These are phyloP conservation scores for Raffaelea deltoideospora DNA, from an alignment of 2,329 filamentous ascomycete species.

Conservation along the genomic window DNA sequence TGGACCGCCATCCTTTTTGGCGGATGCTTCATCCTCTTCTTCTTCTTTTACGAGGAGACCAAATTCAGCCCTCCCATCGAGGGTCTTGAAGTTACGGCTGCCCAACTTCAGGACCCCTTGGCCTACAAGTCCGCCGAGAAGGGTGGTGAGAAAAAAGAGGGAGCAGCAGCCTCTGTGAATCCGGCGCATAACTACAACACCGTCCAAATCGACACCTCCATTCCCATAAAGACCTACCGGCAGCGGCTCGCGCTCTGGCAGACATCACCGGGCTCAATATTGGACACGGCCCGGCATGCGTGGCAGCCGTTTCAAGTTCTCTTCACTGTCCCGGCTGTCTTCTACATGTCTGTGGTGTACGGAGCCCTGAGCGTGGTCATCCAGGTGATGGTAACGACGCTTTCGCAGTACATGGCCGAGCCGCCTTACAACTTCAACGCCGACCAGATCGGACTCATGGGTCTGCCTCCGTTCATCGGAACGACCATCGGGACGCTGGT, in stretches of 20 bases:
- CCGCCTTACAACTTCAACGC: slow-evolving; percentile 3
- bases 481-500: slow-evolving; percentile 2
- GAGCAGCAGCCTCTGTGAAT: background rate
- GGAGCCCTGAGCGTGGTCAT: slow-evolving; percentile 2
- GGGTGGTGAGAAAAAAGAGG: background rate
- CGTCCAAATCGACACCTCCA: background rate
- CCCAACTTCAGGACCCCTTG: too few relatives aligned
- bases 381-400: slow-evolving; percentile 4
- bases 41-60: slow-evolving; percentile 6
- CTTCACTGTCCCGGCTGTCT: slow-evolving; percentile 5
- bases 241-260: slow-evolving; percentile 1
- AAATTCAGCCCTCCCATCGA: too few relatives aligned
- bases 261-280: slow-evolving; percentile 2
- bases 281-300: slow-evolving; percentile 5
- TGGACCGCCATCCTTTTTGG: slow-evolving; percentile 14
- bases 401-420: slow-evolving; percentile 2
- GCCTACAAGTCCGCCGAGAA: background rate
- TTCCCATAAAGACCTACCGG: slow-evolving; percentile 4
- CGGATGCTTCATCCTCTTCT: slow-evolving; percentile 2
- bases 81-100: too few relatives aligned
- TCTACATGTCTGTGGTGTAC: slow-evolving; percentile 5
- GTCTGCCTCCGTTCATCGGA: slow-evolving; percentile 3
- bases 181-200: background rate
- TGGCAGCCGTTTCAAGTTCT: slow-evolving; percentile 7
- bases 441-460: slow-evolving; percentile 5